Conservation (phyloP, 345 rosid genomes). For the Salix viminalis region DNA sequence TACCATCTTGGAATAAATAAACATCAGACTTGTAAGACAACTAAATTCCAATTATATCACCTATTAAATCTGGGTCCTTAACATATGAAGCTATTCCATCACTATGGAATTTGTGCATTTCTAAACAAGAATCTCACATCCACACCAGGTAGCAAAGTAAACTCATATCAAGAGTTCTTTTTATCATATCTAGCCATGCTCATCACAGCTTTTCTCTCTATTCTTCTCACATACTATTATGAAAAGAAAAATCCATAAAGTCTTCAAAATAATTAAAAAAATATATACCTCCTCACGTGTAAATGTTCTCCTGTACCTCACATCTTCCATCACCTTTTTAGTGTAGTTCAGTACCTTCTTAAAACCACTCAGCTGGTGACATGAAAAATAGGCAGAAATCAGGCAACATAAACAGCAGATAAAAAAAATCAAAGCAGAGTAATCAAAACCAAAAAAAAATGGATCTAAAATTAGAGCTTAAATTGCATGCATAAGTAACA, state of each 20-base stretch:
- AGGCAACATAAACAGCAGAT: conserved; percentile 9
- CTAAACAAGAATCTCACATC: not conserved
- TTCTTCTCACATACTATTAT: not conserved
- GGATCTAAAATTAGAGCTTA: not conserved
- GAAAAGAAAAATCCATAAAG: conserved; percentile 6
- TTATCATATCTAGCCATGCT: not conserved
- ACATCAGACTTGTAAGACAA: not conserved
- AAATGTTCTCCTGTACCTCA: conserved; percentile 61
- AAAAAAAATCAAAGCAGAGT: not conserved
- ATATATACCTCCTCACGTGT: conserved; percentile 86
- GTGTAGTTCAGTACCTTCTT: conserved; percentile 95
- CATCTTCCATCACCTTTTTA: conserved; percentile 84
- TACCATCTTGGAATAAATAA: not conserved
- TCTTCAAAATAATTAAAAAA: not conserved
- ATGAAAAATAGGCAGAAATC: conserved; percentile 1
- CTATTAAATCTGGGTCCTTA: not conserved
- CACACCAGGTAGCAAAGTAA: not conserved
- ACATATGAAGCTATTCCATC: not conserved
- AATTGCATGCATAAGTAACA: not conserved
- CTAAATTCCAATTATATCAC: not conserved
- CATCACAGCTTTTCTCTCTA: no score
- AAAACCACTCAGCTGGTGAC: conserved; percentile 85
- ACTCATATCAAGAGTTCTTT: not conserved
- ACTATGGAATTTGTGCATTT: not conserved
- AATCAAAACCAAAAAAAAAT: not conserved